Evolutionary conservation across 108 stramenopile genomes (phyloP), one percentile per base, ranked within the genome.

Genomic region (Skeletonema tropicum): DNA sequence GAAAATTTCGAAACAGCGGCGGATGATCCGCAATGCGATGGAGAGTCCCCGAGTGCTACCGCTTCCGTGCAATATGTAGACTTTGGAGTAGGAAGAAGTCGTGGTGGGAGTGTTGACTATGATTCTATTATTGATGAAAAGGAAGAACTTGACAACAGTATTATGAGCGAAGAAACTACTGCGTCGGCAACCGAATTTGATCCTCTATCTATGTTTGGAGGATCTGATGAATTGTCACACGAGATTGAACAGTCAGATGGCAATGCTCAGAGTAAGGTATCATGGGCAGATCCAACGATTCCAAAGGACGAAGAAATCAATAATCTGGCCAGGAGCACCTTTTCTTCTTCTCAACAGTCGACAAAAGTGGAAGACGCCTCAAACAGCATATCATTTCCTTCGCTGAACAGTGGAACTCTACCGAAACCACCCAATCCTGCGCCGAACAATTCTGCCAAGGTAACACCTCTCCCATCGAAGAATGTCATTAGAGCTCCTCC

Each of bases 161-260:
- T 64, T 19, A 21, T 52, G 13, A 83, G 82, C 48, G 74, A 83
- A 52, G 82, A 45, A 39, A 76, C 82, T 6, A 57, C 41, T 49
- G 75, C 67, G 11, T 66, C 61, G 55, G 75, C 71, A 49, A 83
- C 82, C 19, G 75, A 68, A 42, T 83, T 83, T 65, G 82, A 83
- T 64, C 82, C 82, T 1, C 42, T 76, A 29, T 83, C 82, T 9
- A 68, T 83, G 67, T 83, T 83, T 69, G 82, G 67, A 55, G 73
- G 38, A 33, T 73, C 57, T 36, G 73, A 65, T 21, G 66, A 70
- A 12, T 14, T 65, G 42, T 62, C 75, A 3, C 41, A 35, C n/a
- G 69, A 70, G 8, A 68, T 68, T 7, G 57, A 68, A 9, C 23
- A 15, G n/a, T 10, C 6, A 10, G 68, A 68, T 39, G 52, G 63